Percentiles rank a stretch among this genome's conserved stretches.
Evolutionary conservation across 106 monocot genomes (phyloP).

Genomic region (Dactylorhiza incarnata): DNA sequence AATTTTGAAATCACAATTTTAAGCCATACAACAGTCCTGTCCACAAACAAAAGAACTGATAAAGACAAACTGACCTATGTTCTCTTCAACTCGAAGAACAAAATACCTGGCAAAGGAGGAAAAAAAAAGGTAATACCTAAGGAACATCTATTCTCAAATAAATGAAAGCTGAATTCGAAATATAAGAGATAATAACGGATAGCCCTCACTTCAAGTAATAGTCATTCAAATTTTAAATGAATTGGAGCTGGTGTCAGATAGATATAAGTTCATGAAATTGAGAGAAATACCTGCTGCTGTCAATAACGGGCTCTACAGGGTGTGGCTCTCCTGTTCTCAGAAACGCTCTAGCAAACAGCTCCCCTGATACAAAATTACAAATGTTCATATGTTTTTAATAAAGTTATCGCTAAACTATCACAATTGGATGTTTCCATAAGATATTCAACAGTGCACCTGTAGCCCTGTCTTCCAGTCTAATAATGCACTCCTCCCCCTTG

Average conservation of each 20-base stretch:
- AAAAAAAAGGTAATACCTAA: slow-evolving; percentile 6
- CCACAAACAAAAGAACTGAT: background rate
- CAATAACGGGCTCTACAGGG: slow-evolving; percentile 94
- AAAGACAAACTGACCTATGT: slow-evolving; percentile 49
- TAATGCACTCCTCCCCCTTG: slow-evolving; percentile 91
- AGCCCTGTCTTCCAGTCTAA: slow-evolving; percentile 75
- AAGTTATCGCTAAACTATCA: background rate
- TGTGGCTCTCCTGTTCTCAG: slow-evolving; percentile 81
- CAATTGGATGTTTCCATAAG: background rate
- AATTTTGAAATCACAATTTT: background rate
- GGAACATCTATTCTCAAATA: background rate
- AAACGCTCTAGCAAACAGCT: slow-evolving; percentile 91
- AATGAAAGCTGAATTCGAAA: background rate
- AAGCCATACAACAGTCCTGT: background rate
- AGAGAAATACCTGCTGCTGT: slow-evolving; percentile 83
- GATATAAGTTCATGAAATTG: background rate
- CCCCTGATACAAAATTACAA: slow-evolving; percentile 45
- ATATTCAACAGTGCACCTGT: slow-evolving; percentile 42
- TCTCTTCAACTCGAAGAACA: slow-evolving; percentile 93
- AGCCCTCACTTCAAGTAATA: background rate
- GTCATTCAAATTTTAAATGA: background rate
- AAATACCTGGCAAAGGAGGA: slow-evolving; percentile 70
- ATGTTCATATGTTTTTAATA: background rate
- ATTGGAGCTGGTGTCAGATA: background rate
- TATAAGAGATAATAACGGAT: background rate